These are phyloP conservation scores for Ustilaginoidea virens DNA, from an alignment of 2,329 filamentous ascomycete species.

Conservation along the genomic window DNA sequence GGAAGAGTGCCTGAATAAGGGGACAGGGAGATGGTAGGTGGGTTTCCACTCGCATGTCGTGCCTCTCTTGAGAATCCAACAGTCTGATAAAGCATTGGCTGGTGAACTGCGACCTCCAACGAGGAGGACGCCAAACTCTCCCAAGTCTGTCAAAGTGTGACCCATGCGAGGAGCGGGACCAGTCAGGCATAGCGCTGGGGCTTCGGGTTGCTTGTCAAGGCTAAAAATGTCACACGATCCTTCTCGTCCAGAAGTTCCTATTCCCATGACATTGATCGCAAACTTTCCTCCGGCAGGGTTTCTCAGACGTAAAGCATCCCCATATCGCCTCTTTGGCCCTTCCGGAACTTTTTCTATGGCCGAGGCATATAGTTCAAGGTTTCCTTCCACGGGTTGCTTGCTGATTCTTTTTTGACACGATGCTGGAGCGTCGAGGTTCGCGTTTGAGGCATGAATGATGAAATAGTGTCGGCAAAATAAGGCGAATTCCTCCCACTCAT, in stretches of 20 bases:
- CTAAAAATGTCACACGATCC: slow-evolving; percentile 36
- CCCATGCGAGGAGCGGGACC: slow-evolving; percentile 43
- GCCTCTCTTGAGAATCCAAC: slow-evolving; percentile 52
- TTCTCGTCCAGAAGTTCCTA: slow-evolving; percentile 27
- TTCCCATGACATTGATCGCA: slow-evolving; percentile 29
- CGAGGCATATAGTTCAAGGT: slow-evolving; percentile 2
- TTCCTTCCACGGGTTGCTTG: too few species aligned
- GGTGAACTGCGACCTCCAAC: slow-evolving; percentile 71
- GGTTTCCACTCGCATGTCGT: slow-evolving; percentile 41
- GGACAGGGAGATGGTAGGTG: slow-evolving; percentile 48
- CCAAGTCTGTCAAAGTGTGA: slow-evolving; percentile 57
- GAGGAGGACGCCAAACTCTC: slow-evolving; percentile 43
- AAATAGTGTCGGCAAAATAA: slow-evolving; percentile 78
- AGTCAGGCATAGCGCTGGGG: slow-evolving; percentile 13
- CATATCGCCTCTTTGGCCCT: slow-evolving; percentile 39
- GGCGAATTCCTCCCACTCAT: slow-evolving; percentile 92
- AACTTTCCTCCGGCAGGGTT: slow-evolving; percentile 24
- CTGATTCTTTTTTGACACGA: too few species aligned
- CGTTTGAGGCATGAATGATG: slow-evolving; percentile 43
- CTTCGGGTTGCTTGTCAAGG: slow-evolving; percentile 6
- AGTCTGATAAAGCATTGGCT: slow-evolving; percentile 50
- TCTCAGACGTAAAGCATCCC: slow-evolving; percentile 30
- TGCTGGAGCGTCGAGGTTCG: not conserved
- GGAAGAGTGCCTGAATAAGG: slow-evolving; percentile 62
- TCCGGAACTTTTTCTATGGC: slow-evolving; percentile 6